These are phyloP conservation scores for Polyporus arcularius DNA, from an alignment of 768 basidiomycete genomes.

Conservation along the genomic window DNA sequence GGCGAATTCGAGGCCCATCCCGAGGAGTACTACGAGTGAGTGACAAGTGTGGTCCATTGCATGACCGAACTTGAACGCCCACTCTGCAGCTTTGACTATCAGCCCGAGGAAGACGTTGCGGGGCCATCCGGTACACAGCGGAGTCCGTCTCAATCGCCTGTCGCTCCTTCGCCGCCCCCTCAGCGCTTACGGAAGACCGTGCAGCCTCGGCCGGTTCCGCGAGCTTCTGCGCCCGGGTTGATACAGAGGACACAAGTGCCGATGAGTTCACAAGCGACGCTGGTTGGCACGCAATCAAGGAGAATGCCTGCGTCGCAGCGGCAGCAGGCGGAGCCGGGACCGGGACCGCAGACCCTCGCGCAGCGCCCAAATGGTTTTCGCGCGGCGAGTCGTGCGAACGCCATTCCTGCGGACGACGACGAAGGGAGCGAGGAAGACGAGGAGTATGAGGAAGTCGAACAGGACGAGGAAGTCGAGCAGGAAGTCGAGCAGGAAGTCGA, in stretches of 20 bases:
- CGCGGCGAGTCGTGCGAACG: neutral
- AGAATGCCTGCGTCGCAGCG: slow-evolving; percentile 3
- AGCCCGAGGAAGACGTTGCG: slow-evolving; percentile 7
- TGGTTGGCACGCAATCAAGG: slow-evolving; percentile 12
- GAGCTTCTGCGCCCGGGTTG: neutral
- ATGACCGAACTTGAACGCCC: neutral
- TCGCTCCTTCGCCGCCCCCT: neutral
- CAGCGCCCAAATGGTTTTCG: neutral
- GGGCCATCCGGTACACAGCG: slow-evolving; percentile 21
- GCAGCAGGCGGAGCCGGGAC: neutral
- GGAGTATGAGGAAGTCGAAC: neutral
- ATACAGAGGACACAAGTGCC: neutral
- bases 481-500: neutral
- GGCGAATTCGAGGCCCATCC: neutral
- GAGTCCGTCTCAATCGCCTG: neutral
- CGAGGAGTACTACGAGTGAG: neutral
- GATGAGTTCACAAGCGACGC: slow-evolving; percentile 17
- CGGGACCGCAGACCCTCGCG: neutral
- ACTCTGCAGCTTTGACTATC: neutral
- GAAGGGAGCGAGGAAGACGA: neutral
- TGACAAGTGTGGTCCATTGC: neutral
- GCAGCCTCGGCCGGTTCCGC: neutral
- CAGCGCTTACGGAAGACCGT: neutral
- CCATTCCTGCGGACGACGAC: neutral
- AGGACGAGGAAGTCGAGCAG: neutral